Percentiles rank a stretch among this genome's conserved stretches.
phyloP scores from a whole-genome alignment of 225 moss, liverwort and hornwort genomes.

The Bryum argenteum region DNA sequence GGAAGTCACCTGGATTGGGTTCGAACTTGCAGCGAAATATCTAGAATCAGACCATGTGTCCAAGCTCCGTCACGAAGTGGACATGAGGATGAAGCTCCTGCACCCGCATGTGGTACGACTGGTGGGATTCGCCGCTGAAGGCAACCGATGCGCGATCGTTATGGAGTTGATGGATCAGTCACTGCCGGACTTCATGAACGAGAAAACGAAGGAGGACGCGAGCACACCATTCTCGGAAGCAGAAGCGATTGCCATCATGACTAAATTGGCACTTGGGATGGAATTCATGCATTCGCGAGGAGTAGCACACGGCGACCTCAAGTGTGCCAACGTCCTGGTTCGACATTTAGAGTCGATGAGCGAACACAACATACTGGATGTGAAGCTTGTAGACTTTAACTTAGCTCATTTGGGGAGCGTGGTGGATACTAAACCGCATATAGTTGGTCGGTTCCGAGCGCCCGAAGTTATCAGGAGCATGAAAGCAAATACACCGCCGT shows the following conservation, averaged over 20 bases:
- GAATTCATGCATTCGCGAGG: conserved; percentile 31
- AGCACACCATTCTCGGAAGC: conserved; percentile 21
- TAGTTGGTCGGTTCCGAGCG: no score
- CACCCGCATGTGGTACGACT: no score
- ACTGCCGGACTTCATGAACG: conserved; percentile 1
- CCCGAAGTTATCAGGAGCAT: no score
- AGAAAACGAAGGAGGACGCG: neutral
- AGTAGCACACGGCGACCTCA: conserved; percentile 43
- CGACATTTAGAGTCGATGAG: conserved; percentile 13
- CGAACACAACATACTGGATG: conserved; percentile 19
- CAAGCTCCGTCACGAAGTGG: conserved; percentile 12
- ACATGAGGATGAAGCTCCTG: conserved; percentile 19
- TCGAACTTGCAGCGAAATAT: neutral
- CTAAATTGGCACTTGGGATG: conserved; percentile 38
- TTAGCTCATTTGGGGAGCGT: conserved; percentile 16
- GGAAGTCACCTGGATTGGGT: neutral
- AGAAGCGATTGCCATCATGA: conserved; percentile 29
- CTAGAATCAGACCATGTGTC: neutral
- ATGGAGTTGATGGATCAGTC: conserved; percentile 28
- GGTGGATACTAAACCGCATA: no score
- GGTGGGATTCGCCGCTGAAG: neutral
- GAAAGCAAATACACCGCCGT: no score
- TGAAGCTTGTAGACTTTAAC: conserved; percentile 49
- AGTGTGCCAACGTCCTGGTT: conserved; percentile 37
- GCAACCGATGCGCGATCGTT: conserved; percentile 24